Percentiles rank a stretch among this genome's conserved stretches.
phyloP scores from a whole-genome alignment of 148 eudicot genomes.

The Polygonum maritimum region DNA sequence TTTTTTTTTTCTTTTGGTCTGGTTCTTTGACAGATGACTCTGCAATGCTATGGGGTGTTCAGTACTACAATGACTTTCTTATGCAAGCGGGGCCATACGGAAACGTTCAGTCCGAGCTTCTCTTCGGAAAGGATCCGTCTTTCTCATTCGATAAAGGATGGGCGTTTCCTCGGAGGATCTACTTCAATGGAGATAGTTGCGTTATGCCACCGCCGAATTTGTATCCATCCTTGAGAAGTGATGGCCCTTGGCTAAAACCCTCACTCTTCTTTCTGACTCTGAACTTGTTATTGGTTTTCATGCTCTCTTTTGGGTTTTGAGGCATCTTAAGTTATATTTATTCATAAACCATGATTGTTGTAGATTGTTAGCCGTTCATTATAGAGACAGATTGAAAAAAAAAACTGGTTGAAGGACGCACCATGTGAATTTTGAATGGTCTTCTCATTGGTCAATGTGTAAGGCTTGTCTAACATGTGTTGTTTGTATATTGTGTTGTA shows the following conservation, averaged over 20 bases:
- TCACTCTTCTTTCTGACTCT: conserved; percentile 1
- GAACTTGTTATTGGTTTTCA: neutral
- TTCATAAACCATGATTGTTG: neutral
- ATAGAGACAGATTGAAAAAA: neutral
- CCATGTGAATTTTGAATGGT: neutral
- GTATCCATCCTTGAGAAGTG: conserved; percentile 58
- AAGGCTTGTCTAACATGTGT: neutral
- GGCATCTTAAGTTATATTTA: neutral
- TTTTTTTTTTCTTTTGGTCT: neutral
- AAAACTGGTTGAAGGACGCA: neutral
- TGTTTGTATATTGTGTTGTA: neutral
- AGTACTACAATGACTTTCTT: conserved; percentile 62
- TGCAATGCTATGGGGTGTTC: conserved; percentile 77
- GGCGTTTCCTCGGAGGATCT: conserved; percentile 78
- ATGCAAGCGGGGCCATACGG: conserved; percentile 79
- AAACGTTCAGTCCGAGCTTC: conserved; percentile 69
- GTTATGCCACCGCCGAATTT: conserved; percentile 67
- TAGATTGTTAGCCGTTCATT: neutral
- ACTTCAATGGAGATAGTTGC: conserved; percentile 85
- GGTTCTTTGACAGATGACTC: conserved; percentile 58
- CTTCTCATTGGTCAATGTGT: neutral
- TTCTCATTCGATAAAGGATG: conserved; percentile 70
- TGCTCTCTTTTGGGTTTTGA: neutral
- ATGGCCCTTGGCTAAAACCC: conserved; percentile 16
- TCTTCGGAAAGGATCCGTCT: conserved; percentile 58